Conservation (phyloP, 2,329 filamentous ascomycete species). For the Fusarium mexicanum region DNA sequence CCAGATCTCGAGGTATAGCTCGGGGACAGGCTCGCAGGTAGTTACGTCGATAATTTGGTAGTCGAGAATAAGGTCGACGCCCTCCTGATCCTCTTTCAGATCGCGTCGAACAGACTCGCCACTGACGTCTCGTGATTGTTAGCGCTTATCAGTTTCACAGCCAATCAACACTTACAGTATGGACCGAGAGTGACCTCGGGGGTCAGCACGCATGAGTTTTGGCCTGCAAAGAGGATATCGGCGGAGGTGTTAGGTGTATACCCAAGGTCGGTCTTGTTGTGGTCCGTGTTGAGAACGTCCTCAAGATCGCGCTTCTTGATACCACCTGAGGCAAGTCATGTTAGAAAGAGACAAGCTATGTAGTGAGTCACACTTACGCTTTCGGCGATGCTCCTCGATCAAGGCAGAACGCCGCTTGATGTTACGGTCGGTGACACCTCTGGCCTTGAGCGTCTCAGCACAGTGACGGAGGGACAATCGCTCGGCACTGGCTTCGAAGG, state of each 20-base stretch:
- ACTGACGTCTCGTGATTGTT: slow-evolving; percentile 34
- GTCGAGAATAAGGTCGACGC: slow-evolving; percentile 54
- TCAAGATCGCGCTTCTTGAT: slow-evolving; percentile 47
- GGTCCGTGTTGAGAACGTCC: slow-evolving; percentile 46
- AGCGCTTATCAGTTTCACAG: not conserved
- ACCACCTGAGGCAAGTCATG: not conserved
- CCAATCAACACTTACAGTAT: slow-evolving; percentile 41
- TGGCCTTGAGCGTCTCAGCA: slow-evolving; percentile 55
- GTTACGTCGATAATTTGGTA: slow-evolving; percentile 56
- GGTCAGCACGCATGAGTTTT: slow-evolving; percentile 57
- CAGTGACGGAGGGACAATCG: slow-evolving; percentile 55
- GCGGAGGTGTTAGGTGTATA: slow-evolving; percentile 46
- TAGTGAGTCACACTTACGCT: slow-evolving; percentile 36
- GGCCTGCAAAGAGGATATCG: slow-evolving; percentile 50
- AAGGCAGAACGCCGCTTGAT: slow-evolving; percentile 55
- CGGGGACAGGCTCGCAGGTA: slow-evolving; percentile 53
- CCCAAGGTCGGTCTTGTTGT: slow-evolving; percentile 50
- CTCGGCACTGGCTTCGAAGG: slow-evolving; percentile 1
- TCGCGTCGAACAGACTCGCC: slow-evolving; percentile 49
- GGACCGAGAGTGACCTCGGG: slow-evolving; percentile 62
- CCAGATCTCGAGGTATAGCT: slow-evolving; percentile 58
- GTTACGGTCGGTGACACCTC: slow-evolving; percentile 56
- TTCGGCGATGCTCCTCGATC: slow-evolving; percentile 54
- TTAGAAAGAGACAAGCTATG: not conserved
- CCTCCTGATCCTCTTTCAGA: slow-evolving; percentile 53